phyloP scores from a whole-genome alignment of 2,329 filamentous ascomycete species.

The Nemania bipapillata region DNA sequence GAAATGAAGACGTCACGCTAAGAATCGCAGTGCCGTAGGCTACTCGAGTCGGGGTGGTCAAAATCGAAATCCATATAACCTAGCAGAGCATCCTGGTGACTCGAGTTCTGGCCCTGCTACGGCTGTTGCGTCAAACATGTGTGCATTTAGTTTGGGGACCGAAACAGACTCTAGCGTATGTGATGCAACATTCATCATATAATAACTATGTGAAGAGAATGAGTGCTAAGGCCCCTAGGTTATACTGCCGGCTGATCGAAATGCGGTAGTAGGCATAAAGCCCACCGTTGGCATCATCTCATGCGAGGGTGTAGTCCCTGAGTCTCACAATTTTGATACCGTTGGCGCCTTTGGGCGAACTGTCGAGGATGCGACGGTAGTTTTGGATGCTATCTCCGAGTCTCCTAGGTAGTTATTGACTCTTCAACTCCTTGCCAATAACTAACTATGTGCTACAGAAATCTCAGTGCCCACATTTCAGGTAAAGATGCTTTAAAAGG shows the following conservation, averaged over 20 bases:
- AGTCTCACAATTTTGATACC: conserved; percentile 73
- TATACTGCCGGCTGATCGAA: conserved; percentile 76
- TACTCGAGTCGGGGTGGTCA: conserved; percentile 74
- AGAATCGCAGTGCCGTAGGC: conserved; percentile 63
- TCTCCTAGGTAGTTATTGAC: conserved; percentile 70
- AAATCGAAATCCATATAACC: conserved; percentile 72
- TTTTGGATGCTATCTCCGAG: conserved; percentile 75
- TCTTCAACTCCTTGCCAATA: conserved; percentile 67
- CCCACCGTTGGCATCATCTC: conserved; percentile 79
- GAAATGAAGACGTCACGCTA: neutral
- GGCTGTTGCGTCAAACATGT: conserved; percentile 71
- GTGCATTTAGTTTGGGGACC: conserved; percentile 74
- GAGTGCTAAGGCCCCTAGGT: conserved; percentile 49
- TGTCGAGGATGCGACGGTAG: conserved; percentile 74
- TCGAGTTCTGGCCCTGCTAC: conserved; percentile 74
- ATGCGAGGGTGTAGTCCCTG: conserved; percentile 66
- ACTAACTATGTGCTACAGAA: conserved; percentile 68
- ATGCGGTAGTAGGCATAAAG: conserved; percentile 77
- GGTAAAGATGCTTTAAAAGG: conserved; percentile 62
- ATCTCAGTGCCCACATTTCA: conserved; percentile 51
- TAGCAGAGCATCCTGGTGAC: conserved; percentile 74
- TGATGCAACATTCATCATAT: neutral
- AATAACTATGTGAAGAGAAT: neutral
- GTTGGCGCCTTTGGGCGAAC: conserved; percentile 75
- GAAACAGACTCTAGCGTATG: conserved; percentile 74